These are phyloP conservation scores for Pleurotus tuoliensis DNA, from an alignment of 768 basidiomycete species.

Conservation along the genomic window DNA sequence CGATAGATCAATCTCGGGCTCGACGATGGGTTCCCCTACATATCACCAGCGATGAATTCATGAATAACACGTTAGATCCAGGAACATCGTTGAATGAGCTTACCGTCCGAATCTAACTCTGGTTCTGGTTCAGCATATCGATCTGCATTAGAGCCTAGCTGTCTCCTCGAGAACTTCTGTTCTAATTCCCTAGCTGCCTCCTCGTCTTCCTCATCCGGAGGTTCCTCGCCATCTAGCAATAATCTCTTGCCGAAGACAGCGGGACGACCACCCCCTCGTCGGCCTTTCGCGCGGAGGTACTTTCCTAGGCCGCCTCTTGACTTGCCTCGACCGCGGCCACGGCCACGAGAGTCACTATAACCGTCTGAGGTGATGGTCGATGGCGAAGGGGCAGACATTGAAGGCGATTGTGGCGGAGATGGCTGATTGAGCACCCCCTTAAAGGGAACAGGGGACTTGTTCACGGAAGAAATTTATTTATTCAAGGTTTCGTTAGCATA, in stretches of 20 bases:
- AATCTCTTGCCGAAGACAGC: slow-evolving; percentile 64
- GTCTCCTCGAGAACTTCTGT: slow-evolving; percentile 51
- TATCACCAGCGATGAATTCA: neutral
- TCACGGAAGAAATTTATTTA: no score
- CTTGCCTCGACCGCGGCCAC: slow-evolving; percentile 42
- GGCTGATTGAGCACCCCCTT: no score
- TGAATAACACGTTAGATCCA: neutral
- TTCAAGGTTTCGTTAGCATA: no score
- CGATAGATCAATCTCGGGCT: slow-evolving; percentile 73
- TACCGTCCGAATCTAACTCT: slow-evolving; percentile 70
- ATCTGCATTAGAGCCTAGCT: slow-evolving; percentile 68
- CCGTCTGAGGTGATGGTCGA: neutral
- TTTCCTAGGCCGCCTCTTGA: slow-evolving; percentile 71
- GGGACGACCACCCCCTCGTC: slow-evolving; percentile 54
- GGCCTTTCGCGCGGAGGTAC: slow-evolving; percentile 67
- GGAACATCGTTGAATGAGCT: slow-evolving; percentile 8
- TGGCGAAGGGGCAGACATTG: neutral
- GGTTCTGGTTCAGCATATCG: slow-evolving; percentile 70
- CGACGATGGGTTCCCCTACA: slow-evolving; percentile 59
- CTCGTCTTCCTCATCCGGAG: slow-evolving; percentile 34
- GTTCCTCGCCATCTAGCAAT: slow-evolving; percentile 54
- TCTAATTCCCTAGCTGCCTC: slow-evolving; percentile 47
- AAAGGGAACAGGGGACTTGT: no score
- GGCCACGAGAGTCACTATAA: neutral
- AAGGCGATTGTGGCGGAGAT: neutral